A percentile compares a stretch with the other conserved stretches of the same genome.
Conservation (phyloP, 495 filamentous ascomycete species). For the Cairneyella variabilis region DNA sequence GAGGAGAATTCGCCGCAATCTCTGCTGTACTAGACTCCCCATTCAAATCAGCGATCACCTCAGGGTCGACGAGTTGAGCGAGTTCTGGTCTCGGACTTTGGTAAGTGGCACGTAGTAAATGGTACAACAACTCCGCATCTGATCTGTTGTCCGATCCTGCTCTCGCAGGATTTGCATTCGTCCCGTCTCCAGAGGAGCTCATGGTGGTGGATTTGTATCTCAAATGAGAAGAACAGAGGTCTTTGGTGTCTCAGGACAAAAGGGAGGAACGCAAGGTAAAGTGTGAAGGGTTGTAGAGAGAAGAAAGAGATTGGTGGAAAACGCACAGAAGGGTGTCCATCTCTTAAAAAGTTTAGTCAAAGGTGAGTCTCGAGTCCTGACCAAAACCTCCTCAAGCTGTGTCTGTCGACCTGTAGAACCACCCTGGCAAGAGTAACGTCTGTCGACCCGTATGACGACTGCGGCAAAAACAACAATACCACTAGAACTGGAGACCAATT, state of each 20-base stretch:
- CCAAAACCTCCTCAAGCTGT: too few species aligned
- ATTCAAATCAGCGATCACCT: slow-evolving; percentile 4
- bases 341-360: background rate
- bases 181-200: too few species aligned
- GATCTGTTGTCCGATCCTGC: too few species aligned
- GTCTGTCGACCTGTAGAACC: slow-evolving; percentile 9
- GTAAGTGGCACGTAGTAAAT: too few species aligned
- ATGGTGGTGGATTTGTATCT: too few species aligned
- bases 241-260: too few species aligned
- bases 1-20: slow-evolving; percentile 79
- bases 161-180: too few species aligned
- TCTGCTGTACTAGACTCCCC: slow-evolving; percentile 60
- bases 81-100: background rate
- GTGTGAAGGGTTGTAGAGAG: slow-evolving; percentile 5
- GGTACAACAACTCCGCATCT: too few species aligned
- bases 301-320: background rate
- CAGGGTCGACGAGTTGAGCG: background rate
- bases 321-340: slow-evolving; percentile 21
- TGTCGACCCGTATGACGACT: background rate
- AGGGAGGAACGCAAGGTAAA: too few species aligned
- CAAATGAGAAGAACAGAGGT: too few species aligned
- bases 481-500: background rate
- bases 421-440: slow-evolving; percentile 2
- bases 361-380: background rate
- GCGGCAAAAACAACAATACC: background rate